Conservation (phyloP, 805 yeast genomes). For the Schizosaccharomyces japonicus region DNA sequence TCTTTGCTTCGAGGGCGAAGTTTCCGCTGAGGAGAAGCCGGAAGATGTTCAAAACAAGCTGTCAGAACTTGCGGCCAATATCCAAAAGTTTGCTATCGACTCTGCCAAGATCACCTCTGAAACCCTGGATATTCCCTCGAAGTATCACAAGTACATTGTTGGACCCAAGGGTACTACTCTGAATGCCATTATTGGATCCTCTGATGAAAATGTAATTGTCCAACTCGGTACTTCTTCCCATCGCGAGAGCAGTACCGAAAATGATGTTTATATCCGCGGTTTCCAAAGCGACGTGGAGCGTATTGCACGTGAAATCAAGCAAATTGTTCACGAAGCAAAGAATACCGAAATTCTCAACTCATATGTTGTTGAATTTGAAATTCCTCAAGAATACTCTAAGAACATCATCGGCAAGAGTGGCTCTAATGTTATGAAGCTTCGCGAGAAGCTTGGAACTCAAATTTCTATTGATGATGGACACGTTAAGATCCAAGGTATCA, state of each 20-base stretch:
- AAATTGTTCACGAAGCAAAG: constrained; percentile 31
- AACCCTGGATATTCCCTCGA: constrained; percentile 27
- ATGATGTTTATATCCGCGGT: constrained; percentile 48
- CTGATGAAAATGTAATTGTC: constrained; percentile 18
- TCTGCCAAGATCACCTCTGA: constrained; percentile 17
- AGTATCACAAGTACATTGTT: constrained; percentile 32
- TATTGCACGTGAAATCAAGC: constrained; percentile 28
- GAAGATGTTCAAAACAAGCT: constrained; percentile 7
- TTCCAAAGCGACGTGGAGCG: constrained; percentile 34
- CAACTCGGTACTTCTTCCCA: constrained; percentile 15
- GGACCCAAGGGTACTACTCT: constrained; percentile 43
- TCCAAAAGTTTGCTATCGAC: not conserved
- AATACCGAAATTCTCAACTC: constrained; percentile 26
- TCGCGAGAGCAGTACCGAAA: constrained; percentile 19
- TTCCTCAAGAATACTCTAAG: constrained; percentile 46
- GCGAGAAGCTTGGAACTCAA: constrained; percentile 50
- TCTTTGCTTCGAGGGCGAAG: constrained; percentile 30
- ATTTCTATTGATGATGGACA: constrained; percentile 44
- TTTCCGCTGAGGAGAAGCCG: constrained; percentile 22
- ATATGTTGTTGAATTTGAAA: constrained; percentile 25
- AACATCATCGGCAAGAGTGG: constrained; percentile 85
- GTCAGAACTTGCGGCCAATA: not conserved
- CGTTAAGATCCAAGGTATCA: constrained; percentile 50
- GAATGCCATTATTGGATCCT: constrained; percentile 19
- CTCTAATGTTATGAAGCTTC: constrained; percentile 37